Evolutionary conservation across 73 alveolate species (phyloP).

Genomic region (Paraurostyla sp.): DNA sequence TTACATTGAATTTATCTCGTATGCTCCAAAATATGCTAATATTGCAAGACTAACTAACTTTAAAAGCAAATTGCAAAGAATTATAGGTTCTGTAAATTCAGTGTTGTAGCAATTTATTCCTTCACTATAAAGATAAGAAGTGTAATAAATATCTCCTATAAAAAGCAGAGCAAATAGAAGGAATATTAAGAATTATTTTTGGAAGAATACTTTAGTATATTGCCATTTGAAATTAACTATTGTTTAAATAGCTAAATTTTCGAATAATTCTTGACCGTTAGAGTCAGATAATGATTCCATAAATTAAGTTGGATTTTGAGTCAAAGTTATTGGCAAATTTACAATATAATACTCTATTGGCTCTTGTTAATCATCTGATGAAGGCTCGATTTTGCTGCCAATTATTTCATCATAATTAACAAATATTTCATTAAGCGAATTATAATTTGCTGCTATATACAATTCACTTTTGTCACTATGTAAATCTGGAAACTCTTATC

Average conservation of each 20-base stretch:
- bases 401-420: slow-evolving; percentile 1
- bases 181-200: background rate
- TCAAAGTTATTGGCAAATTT: slow-evolving; percentile 24
- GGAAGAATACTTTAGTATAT: slow-evolving; percentile 17
- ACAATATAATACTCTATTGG: slow-evolving; percentile 5
- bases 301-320: background rate
- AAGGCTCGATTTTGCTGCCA: background rate
- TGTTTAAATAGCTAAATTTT: slow-evolving; percentile 14
- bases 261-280: background rate
- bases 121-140: background rate
- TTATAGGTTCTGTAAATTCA: background rate
- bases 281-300: background rate
- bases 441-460: background rate
- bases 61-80: too few relatives aligned
- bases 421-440: background rate
- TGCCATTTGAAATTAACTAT: slow-evolving; percentile 33
- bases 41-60: background rate
- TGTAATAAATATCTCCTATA: background rate
- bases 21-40: background rate
- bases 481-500: background rate
- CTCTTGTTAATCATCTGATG: background rate
- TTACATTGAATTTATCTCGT: background rate
- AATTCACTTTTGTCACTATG: background rate
- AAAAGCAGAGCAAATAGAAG: background rate
- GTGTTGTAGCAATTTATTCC: background rate